Evolutionary conservation across 2,329 filamentous ascomycete genomes (phyloP).

Genomic region (Arthrobotrys iridis): DNA sequence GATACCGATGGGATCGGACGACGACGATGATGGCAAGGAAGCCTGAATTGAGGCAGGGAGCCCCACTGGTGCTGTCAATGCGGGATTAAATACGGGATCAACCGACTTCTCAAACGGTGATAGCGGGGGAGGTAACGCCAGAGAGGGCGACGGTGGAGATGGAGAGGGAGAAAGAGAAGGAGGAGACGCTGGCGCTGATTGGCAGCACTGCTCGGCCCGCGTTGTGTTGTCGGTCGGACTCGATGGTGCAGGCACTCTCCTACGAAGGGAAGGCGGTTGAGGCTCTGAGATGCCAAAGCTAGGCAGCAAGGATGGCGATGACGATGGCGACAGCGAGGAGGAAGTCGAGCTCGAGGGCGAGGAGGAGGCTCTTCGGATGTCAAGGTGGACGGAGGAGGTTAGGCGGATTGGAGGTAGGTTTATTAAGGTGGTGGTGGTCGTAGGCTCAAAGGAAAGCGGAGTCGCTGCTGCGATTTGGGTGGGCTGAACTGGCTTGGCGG

Average conservation of each 20-base stretch:
- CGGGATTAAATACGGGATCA: not conserved
- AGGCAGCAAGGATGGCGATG: constrained; percentile 50
- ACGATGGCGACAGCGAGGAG: not conserved
- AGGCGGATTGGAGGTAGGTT: constrained; percentile 52
- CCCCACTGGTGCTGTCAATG: not conserved
- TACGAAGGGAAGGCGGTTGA: constrained; percentile 46
- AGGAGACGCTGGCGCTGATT: constrained; percentile 33
- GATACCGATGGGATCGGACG: constrained; percentile 28
- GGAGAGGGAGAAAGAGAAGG: constrained; percentile 1
- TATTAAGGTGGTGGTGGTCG: constrained; percentile 12
- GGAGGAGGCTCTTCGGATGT: constrained; percentile 42
- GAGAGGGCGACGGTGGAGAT: not conserved
- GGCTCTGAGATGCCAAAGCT: constrained; percentile 48
- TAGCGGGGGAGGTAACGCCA: not conserved
- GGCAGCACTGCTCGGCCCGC: constrained; percentile 1
- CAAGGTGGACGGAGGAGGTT: constrained; percentile 17
- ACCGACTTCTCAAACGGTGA: no score
- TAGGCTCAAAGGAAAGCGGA: not conserved
- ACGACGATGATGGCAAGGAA: not conserved
- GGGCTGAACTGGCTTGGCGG: constrained; percentile 18
- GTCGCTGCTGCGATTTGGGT: not conserved
- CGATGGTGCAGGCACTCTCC: constrained; percentile 12
- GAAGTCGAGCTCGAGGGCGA: constrained; percentile 2
- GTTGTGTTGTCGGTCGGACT: constrained; percentile 50
- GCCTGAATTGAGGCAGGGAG: no score